Percentiles rank a stretch among this genome's conserved stretches.
Conservation (phyloP, 352 stramenopile genomes). For the Globisporangium okanoganense region DNA sequence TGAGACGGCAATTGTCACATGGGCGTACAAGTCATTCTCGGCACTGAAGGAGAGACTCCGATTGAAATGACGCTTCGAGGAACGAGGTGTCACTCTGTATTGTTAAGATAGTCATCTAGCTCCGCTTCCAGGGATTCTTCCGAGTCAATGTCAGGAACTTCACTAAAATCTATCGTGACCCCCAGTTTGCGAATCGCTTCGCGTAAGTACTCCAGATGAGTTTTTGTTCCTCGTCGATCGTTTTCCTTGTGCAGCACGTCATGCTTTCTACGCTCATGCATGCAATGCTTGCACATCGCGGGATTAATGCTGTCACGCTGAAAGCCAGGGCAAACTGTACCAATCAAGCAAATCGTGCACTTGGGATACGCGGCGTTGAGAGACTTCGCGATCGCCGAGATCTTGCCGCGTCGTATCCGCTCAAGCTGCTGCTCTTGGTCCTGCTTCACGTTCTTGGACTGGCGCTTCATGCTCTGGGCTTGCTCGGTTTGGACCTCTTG, state of each 20-base stretch:
- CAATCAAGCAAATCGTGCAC: constrained; percentile 62
- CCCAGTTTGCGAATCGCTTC: constrained; percentile 49
- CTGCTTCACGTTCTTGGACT: constrained; percentile 41
- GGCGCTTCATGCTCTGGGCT: constrained; percentile 39
- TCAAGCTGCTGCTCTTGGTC: constrained; percentile 37
- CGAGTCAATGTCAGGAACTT: constrained; percentile 47
- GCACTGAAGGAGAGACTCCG: constrained; percentile 1
- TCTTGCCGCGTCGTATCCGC: constrained; percentile 43
- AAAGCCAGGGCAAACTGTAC: constrained; percentile 68
- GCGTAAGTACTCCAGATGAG: constrained; percentile 38
- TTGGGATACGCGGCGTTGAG: constrained; percentile 61
- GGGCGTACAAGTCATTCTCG: background rate
- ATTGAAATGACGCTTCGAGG: background rate
- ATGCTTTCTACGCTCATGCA: constrained; percentile 71
- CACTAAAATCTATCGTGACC: constrained; percentile 47
- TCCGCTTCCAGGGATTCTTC: constrained; percentile 57
- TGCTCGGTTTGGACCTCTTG: constrained; percentile 38
- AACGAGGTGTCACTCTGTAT: background rate
- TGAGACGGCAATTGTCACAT: background rate
- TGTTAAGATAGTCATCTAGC: constrained; percentile 22
- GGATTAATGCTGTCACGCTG: constrained; percentile 67
- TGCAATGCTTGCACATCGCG: constrained; percentile 67
- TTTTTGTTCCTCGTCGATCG: constrained; percentile 29
- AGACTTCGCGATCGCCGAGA: constrained; percentile 32
- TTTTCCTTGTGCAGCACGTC: constrained; percentile 36